These are phyloP conservation scores for Cucumis sativus DNA, from an alignment of 306 rosid species.

Conservation along the genomic window Cucumber_9930_V3 NC_026655.2:24553001-24553500, in stretches of 20 bases:
- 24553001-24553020: too few species aligned
- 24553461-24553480: neutral
- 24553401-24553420: slow-evolving; percentile 63
- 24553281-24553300: slow-evolving; percentile 80
- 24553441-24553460: slow-evolving; percentile 67
- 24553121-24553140: slow-evolving; percentile 49
- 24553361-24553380: slow-evolving; percentile 45
- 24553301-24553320: slow-evolving; percentile 37
- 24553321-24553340: slow-evolving; percentile 52
- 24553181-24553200: slow-evolving; percentile 81
- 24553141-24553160: slow-evolving; percentile 64
- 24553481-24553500: too few species aligned
- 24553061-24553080: too few species aligned
- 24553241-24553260: slow-evolving; percentile 38
- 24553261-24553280: slow-evolving; percentile 84
- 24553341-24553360: slow-evolving; percentile 71
- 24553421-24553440: slow-evolving; percentile 66
- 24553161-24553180: slow-evolving; percentile 58
- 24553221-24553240: slow-evolving; percentile 16
- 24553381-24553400: slow-evolving; percentile 43
- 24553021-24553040: too few species aligned
- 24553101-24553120: slow-evolving; percentile 89
- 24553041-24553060: too few species aligned
- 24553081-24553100: slow-evolving; percentile 19
- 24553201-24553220: slow-evolving; percentile 43